Evolutionary conservation across 2,329 filamentous ascomycete genomes (phyloP).

Genomic region (Aspergillus costaricaensis): DNA sequence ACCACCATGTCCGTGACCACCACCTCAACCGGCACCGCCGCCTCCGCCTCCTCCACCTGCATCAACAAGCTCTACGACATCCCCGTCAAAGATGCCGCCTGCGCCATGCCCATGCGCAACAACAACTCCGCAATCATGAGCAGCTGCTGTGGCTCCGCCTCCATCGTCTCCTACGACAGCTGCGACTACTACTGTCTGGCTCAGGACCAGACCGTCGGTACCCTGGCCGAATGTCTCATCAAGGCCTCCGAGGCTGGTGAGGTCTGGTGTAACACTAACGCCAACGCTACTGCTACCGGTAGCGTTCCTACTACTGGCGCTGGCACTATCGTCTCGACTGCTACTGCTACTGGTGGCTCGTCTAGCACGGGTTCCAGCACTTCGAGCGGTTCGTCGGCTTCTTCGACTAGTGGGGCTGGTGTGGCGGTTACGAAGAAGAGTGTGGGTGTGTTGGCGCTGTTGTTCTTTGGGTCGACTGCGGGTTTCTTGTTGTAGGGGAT

Average conservation of each 20-base stretch:
- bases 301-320: conserved; percentile 21
- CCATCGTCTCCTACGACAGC: conserved; percentile 23
- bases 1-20: conserved; percentile 11
- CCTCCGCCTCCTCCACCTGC: conserved; percentile 25
- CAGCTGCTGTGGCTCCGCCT: conserved; percentile 23
- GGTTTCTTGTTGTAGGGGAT: background rate
- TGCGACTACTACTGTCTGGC: conserved; percentile 30
- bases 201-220: conserved; percentile 21
- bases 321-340: conserved; percentile 18
- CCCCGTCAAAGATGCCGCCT: conserved; percentile 27
- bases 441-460: conserved; percentile 9
- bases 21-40: conserved; percentile 18
- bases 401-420: background rate
- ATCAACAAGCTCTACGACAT: conserved; percentile 25
- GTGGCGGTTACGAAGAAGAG: conserved; percentile 12
- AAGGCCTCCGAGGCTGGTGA: conserved; percentile 23
- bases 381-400: background rate
- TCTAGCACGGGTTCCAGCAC: background rate
- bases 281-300: conserved; percentile 25
- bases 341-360: background rate
- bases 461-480: conserved; percentile 15
- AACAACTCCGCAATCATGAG: conserved; percentile 26
- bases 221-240: conserved; percentile 25
- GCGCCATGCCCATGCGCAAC: conserved; percentile 25
- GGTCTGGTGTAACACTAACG: conserved; percentile 28